phyloP scores from a whole-genome alignment of 257 asterid genomes.

The Buddleja alternifolia region DNA sequence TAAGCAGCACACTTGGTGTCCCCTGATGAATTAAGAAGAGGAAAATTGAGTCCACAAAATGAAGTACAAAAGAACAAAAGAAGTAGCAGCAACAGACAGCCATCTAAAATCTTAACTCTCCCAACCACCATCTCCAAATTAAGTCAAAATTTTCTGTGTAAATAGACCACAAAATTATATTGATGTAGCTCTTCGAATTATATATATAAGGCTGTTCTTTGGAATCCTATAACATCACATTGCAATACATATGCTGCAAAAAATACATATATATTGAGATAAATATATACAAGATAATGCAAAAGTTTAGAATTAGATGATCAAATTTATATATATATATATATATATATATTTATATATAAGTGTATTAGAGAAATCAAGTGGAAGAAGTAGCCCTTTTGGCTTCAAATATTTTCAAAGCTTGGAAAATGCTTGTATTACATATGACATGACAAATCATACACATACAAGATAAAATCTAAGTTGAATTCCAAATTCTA shows the following conservation, averaged over 20 bases:
- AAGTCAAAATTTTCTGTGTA: constrained; percentile 28
- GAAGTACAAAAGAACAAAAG: not conserved
- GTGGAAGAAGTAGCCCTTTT: not conserved
- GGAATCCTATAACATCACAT: constrained; percentile 1
- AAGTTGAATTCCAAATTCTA: no score
- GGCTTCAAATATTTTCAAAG: not conserved
- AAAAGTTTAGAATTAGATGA: not conserved
- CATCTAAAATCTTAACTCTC: no score
- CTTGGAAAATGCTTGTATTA: not conserved
- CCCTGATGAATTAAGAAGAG: no score
- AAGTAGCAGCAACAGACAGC: not conserved
- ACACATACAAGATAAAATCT: no score
- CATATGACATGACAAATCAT: no score
- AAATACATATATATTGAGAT: not conserved
- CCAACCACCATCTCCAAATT: constrained; percentile 3
- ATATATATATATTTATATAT: no score
- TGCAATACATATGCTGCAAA: not conserved
- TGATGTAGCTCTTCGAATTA: not conserved
- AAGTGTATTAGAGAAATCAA: no score
- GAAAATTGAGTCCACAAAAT: no score
- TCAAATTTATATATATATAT: no score
- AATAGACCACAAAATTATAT: constrained; percentile 2
- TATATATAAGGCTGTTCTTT: constrained; percentile 25
- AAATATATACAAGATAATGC: not conserved
- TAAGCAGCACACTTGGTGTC: no score